Evolutionary conservation across 2,329 filamentous ascomycete species (phyloP), one percentile per base, ranked within the genome.

Genomic region (Colletotrichum somersetense): DNA sequence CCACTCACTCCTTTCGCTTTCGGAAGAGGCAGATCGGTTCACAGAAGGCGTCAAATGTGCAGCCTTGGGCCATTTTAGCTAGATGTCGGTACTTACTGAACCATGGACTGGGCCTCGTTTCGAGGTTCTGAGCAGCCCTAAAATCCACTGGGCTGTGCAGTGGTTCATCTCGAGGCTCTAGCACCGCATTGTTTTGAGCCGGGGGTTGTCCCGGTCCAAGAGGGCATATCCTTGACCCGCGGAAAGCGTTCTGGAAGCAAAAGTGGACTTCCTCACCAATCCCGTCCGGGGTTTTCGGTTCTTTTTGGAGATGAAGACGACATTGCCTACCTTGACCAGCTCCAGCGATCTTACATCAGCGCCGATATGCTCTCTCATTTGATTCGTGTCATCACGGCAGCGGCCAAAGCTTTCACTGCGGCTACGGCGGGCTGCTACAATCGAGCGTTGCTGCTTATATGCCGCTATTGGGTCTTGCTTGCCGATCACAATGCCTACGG

Each of bases 401-500:
- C 61, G 48, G 61, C 42, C 35, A 63, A 23, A 35, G 38, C 48
- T 42, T 40, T 20, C 26, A 23, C 46, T 26, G 57, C 56, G 46
- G 46, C n/a, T 67, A 50, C 53, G 33, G 33, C 62, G 62, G 62
- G 55, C 65, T 48, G n/a, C 20, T 6, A n/a, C 53, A 59, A 6
- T 59, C 48, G 30, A n/a, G 26, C n/a, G 35, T 20, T 33, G 26
- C 35, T 38, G 30, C 20, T 26, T 35, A n/a, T 40, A 46, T 44
- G 26, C 62, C 38, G 52, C 52, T 23, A 30, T 46, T 65, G 38
- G 30, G 30, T 26, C 53, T 52, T 30, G 23, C 48, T 50, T 20
- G 68, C 50, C 57, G 68, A 71, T 71, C 68, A 30, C 42, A 71
- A 62, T 67, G 68, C 57, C n/a, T 26, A 35, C n/a, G 44, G 50